Evolutionary conservation across 2,329 filamentous ascomycete species (phyloP), one percentile per base, ranked within the genome.

Genomic region (Colletotrichum limetticola): DNA sequence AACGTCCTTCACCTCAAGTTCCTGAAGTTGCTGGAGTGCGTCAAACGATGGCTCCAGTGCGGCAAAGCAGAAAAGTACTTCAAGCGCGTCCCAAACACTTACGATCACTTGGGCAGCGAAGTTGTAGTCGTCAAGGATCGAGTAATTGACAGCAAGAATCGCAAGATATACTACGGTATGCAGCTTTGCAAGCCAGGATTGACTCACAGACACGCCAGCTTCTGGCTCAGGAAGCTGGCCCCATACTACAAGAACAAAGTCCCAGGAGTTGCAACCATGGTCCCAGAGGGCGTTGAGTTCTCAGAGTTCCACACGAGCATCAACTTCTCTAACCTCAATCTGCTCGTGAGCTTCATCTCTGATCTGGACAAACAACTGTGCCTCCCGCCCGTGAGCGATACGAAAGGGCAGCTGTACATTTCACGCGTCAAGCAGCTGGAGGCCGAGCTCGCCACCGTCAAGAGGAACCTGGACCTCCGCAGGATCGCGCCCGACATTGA

Each of bases 1-100:
- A 87, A 87, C 62, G 70, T 85, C 4, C 85, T 83, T 37, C 78
- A 86, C n/a, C 68, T 86, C 0, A 85, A 88, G 64, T 88, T 83
- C 59, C 62, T 53, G 1, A 82, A 84, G 2, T 75, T 79, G 0
- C 83, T 86, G 55, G 74, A 76, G 12, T 22, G 79, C 0, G 82
- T 88, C 66, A 86, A 82, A 68, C 85, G 85, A 5, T 76, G 82
- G 1, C 75, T 87, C 1, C 81, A 85, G 52, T 79, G 78, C 0
- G 72, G 71, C 0, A 78, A 74, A 0, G 85, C 83, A 5, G 57
- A 59, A 1, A 85, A 83, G 59, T 83, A 80, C 75, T 88, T 88
- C 77, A 84, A 82, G 74, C 80, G 86, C 4, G 61, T 83, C 0
- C 79, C 82, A 1, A 81, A 80, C 19, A 76, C 71, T 1, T 79